Percentiles rank a stretch among this genome's conserved stretches.
Conservation (phyloP, 768 basidiomycete genomes). For the Suillus hirtellus region DNA sequence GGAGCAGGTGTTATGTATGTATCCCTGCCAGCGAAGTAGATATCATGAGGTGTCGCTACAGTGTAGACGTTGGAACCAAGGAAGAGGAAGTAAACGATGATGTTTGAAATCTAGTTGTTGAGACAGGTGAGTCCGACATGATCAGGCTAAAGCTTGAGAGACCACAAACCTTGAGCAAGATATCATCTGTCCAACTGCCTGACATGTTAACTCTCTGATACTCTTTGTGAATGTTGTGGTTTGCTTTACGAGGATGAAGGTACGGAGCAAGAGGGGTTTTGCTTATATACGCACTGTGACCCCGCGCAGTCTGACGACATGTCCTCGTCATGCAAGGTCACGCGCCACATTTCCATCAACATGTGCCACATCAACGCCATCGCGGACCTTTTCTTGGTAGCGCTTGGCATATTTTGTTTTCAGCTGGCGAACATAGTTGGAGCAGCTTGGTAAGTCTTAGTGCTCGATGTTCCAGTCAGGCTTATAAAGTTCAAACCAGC, state of each 20-base stretch:
- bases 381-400: not conserved
- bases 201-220: constrained; percentile 44
- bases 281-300: constrained; percentile 25
- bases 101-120: constrained; percentile 61
- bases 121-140: not conserved
- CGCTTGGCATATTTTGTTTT: not conserved
- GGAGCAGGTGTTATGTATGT: constrained; percentile 95
- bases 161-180: constrained; percentile 69
- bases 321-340: constrained; percentile 8
- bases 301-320: constrained; percentile 24
- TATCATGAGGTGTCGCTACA: constrained; percentile 69
- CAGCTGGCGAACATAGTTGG: not conserved
- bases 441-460: not conserved
- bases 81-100: constrained; percentile 81
- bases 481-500: not conserved
- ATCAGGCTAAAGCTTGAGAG: too few species aligned
- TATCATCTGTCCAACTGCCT: constrained; percentile 73
- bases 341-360: not conserved
- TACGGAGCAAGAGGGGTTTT: constrained; percentile 23
- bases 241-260: constrained; percentile 13
- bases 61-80: constrained; percentile 91
- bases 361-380: not conserved
- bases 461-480: not conserved
- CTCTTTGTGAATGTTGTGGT: not conserved
- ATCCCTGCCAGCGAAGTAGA: constrained; percentile 74